Base-by-base conservation (phyloP, 2,329 filamentous ascomycete genomes). In the Lachnellula hyalina region DNA sequence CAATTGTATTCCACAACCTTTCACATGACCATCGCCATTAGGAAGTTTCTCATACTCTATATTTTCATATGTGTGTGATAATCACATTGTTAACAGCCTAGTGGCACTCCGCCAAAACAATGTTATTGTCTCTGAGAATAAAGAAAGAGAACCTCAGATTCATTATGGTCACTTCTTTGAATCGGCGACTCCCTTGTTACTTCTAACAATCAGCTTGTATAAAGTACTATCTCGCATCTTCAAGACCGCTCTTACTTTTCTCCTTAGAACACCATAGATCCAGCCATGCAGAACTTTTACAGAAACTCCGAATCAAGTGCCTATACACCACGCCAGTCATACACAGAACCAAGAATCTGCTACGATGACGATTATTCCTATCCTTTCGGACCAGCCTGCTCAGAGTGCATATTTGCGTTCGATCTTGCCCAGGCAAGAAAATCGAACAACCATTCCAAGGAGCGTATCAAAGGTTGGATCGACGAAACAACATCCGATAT, bases 381-480 rank as follows among this genome's bases (percentile, higher is more conserved):
- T 40, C 60, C 58, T 2, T 57, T 52, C 34, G 60, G 60, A 21
- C 42, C 54, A 0, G 25, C 44, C 1, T 62, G 60, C 41, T 2
- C 12, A 2, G 12, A 46, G 5, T 62, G 60, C 38, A 32, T 11
- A 0, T 12, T 7, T 1, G 50, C 28, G n/a, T 41, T 34, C 48
- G 47, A 15, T 28, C 11, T n/a, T 17, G 36, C 42, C 6, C 35
- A 42, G 19, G 12, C 9, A 12, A 8, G 14, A 42, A 44, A 23
- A 40, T n/a, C 47, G 12, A 12, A 42, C 42, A n/a, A 12, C 2
- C 9, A 12, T 32, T 23, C 41, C 2, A 19, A 6, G 12, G 19
- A 44, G n/a, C 7, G 8, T 17, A 19, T 19, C 19, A 21, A 5
- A 11, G 17, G n/a, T 5, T 11, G 17, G 17, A 44, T 19, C 5